phyloP scores from a whole-genome alignment of 306 rosid species.

The Begonia peltatifolia region DNA sequence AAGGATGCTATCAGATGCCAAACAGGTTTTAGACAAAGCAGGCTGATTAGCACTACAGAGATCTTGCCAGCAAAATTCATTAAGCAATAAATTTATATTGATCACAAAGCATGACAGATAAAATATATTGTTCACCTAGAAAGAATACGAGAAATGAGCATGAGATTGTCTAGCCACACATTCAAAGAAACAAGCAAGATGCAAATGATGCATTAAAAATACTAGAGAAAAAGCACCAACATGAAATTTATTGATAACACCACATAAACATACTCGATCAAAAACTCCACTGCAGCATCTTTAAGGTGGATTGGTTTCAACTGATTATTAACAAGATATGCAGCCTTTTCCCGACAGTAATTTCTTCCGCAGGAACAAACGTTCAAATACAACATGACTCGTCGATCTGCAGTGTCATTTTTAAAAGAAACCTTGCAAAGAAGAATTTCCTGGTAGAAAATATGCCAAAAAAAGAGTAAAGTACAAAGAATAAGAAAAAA shows the following conservation, averaged over 20 bases:
- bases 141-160: no score
- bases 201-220: not conserved
- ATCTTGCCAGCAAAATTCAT: no score
- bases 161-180: no score
- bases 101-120: no score
- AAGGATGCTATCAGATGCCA: no score
- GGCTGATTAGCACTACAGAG: no score
- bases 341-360: conserved; percentile 69
- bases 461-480: not conserved
- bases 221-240: not conserved
- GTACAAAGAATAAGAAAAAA: not conserved
- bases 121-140: no score
- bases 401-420: conserved; percentile 67
- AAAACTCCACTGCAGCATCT: conserved; percentile 62
- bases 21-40: no score
- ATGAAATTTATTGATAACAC: no score
- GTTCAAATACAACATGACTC: conserved; percentile 61
- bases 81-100: no score
- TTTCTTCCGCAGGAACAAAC: conserved; percentile 66
- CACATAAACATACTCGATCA: conserved; percentile 55
- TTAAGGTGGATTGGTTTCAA: conserved; percentile 58
- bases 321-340: conserved; percentile 64
- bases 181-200: not conserved
- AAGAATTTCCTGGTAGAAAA: conserved; percentile 59
- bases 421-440: conserved; percentile 67